These are phyloP conservation scores for Haemoproteus tartakovskyi DNA, from an alignment of 169 alveolate genomes.

Conservation along the genomic window DNA sequence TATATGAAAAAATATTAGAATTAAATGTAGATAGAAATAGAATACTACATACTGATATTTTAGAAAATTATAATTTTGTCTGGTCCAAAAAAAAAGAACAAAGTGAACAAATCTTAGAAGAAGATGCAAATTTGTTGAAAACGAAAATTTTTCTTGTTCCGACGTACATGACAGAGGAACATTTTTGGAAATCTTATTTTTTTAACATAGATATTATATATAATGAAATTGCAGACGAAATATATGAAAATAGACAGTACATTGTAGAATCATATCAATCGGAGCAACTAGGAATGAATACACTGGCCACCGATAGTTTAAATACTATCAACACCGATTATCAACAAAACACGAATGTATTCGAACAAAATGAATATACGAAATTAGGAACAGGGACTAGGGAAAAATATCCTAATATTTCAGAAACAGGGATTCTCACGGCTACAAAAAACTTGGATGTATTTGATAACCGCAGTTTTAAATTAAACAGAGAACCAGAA, in stretches of 20 bases:
- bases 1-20: conserved; percentile 36
- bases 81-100: conserved; percentile 62
- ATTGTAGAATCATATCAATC: no score
- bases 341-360: no score
- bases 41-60: conserved; percentile 27
- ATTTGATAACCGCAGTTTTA: no score
- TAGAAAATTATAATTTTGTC: conserved; percentile 44
- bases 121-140: conserved; percentile 11
- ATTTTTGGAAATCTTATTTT: conserved; percentile 57
- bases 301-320: no score
- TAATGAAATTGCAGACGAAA: conserved; percentile 54
- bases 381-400: no score
- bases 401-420: no score
- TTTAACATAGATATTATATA: conserved; percentile 56
- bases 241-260: conserved; percentile 5
- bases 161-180: conserved; percentile 21
- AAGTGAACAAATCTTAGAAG: conserved; percentile 28
- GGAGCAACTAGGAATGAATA: no score
- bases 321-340: no score
- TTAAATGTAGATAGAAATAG: conserved; percentile 41
- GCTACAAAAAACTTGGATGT: no score
- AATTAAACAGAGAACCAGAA: no score
- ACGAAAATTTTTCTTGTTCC: conserved; percentile 53
- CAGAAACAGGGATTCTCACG: no score
- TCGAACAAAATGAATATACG: no score